Evolutionary conservation across 2,329 filamentous ascomycete genomes (phyloP).

Genomic region (Aspergillus neotritici): DNA sequence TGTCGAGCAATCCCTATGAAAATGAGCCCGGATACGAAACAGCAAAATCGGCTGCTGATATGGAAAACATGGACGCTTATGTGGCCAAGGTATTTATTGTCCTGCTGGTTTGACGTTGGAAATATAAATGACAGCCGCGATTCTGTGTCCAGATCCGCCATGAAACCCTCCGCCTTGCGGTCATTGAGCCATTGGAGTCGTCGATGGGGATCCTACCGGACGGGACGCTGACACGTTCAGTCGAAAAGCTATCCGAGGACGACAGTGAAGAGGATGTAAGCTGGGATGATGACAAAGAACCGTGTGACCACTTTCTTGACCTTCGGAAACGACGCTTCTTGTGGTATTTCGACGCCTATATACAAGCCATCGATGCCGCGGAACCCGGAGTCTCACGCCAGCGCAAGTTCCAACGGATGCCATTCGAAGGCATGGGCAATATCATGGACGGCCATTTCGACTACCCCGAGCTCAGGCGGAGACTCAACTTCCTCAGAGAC

Average conservation of each 20-base stretch:
- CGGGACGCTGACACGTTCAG: conserved; percentile 37
- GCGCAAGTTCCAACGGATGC: conserved; percentile 69
- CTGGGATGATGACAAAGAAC: conserved; percentile 43
- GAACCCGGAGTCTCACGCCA: conserved; percentile 57
- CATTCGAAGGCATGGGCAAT: conserved; percentile 74
- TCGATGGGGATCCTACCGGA: conserved; percentile 62
- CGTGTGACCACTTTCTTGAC: conserved; percentile 80
- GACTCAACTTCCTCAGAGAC: conserved; percentile 63
- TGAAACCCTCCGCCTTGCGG: conserved; percentile 77
- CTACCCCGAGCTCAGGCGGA: conserved; percentile 66
- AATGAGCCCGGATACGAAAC: conserved; percentile 94
- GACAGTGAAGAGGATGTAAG: conserved; percentile 34
- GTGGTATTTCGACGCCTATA: conserved; percentile 92
- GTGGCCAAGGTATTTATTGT: conserved; percentile 61
- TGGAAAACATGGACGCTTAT: conserved; percentile 68
- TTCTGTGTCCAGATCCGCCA: conserved; percentile 66
- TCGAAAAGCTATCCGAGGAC: conserved; percentile 17
- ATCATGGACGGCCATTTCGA: conserved; percentile 81
- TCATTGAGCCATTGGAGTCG: conserved; percentile 78
- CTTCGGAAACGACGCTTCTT: conserved; percentile 85
- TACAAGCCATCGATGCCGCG: conserved; percentile 57
- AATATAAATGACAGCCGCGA: neutral
- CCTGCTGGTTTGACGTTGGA: conserved; percentile 9
- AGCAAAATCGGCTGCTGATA: conserved; percentile 61
- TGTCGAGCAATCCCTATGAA: conserved; percentile 90